Base-by-base conservation (phyloP, 2,329 filamentous ascomycete species). In the Bipolaris victoriae region DNA sequence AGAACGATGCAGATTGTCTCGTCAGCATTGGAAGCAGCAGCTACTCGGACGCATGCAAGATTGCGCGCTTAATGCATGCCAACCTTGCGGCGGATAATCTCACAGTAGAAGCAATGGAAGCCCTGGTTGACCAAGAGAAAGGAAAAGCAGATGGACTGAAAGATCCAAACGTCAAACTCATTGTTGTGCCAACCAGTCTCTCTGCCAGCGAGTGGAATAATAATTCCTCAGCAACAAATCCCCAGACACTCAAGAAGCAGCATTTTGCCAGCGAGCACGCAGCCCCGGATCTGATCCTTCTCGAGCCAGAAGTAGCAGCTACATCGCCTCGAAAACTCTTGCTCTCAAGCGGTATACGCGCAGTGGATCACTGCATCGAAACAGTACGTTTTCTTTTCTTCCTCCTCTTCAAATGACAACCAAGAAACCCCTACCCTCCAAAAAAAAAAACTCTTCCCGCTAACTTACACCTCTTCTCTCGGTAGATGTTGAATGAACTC, bases 301-400 rank as follows among this genome's bases (percentile, higher is more conserved):
- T 67, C 2, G 63, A 68, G 36, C 68, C 68, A 2, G 60, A 70
- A 26, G 60, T 73, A 5, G 64, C 64, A 16, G 60, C 57, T n/a
- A 70, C 62, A 18, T 67, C 63, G 7, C 68, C 71, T 0, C 52
- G 60, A n/a, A 60, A 63, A 47, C 29, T 71, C 13, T 74, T 65
- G 64, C 49, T 73, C 11, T 64, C 68, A 15, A 66, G 67, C 20
- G 69, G 70, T 7, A 64, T 73, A 46, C 61, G 70, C 20, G 67
- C 67, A 9, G 51, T 73, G 5, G 70, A 73, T 52, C 68, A 74
- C 47, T 73, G 71, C 43, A 61, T 71, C 5, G 71, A 74, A 47
- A 67, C 65, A 3, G 50, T 55, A 53, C n/a, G 55, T 48, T 22
- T 29, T 20, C 3, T 22, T 22, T 7, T 26, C 1, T 40, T 22